Evolutionary conservation across 2,329 filamentous ascomycete genomes (phyloP).

Genomic region (Diaporthe sp.): DNA sequence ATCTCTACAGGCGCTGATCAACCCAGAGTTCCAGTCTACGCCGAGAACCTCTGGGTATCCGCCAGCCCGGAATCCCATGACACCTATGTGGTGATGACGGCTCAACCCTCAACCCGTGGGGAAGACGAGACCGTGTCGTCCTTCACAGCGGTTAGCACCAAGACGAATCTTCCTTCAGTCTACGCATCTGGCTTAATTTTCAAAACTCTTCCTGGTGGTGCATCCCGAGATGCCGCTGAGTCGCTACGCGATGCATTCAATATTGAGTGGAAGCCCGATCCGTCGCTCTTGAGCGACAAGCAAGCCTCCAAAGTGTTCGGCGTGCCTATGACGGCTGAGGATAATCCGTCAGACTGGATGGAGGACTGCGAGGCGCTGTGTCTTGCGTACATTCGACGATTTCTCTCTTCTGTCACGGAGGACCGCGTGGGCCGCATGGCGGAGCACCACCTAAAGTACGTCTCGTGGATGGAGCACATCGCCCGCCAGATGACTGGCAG

Average conservation of each 20-base stretch:
- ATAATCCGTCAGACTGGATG: conserved; percentile 37
- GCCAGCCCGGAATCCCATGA: conserved; percentile 33
- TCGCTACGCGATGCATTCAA: conserved; percentile 35
- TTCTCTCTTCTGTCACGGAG: conserved; percentile 22
- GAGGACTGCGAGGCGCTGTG: conserved; percentile 34
- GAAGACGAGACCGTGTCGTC: conserved; percentile 33
- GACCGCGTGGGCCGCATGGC: conserved; percentile 29
- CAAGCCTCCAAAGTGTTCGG: conserved; percentile 35
- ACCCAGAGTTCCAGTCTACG: conserved; percentile 31
- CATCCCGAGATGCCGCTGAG: neutral
- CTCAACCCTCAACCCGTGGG: conserved; percentile 28
- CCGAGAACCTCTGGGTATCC: conserved; percentile 31
- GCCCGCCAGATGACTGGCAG: neutral
- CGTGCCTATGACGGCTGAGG: conserved; percentile 27
- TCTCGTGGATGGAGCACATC: conserved; percentile 35
- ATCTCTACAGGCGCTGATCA: neutral
- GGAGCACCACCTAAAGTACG: conserved; percentile 33
- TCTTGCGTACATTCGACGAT: conserved; percentile 33
- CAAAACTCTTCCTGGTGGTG: conserved; percentile 31
- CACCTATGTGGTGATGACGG: conserved; percentile 36
- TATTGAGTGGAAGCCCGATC: conserved; percentile 39
- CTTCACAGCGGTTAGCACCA: conserved; percentile 33
- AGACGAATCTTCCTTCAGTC: conserved; percentile 34
- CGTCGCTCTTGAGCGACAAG: conserved; percentile 33
- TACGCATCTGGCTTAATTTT: conserved; percentile 37